Percentiles rank a stretch among this genome's conserved stretches.
These are phyloP conservation scores for Colletotrichum tropicale DNA, from an alignment of 2,329 filamentous ascomycete genomes.

Conservation along the genomic window DNA sequence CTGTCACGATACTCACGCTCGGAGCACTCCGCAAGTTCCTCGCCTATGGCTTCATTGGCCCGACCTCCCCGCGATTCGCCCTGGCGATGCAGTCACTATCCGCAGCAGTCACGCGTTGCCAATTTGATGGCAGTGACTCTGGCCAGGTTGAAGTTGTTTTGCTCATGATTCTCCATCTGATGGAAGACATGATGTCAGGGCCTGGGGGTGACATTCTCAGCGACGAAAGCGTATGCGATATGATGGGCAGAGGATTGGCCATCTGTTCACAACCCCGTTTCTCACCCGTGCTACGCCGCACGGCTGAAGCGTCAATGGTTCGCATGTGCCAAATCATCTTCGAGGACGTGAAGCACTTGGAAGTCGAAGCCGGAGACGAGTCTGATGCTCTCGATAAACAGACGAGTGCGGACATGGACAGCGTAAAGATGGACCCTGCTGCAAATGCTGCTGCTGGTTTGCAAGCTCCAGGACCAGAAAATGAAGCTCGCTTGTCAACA, in stretches of 20 bases:
- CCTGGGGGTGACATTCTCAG: conserved; percentile 92
- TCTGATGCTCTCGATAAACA: conserved; percentile 68
- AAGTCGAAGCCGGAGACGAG: conserved; percentile 74
- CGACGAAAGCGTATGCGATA: conserved; percentile 97
- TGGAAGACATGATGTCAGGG: conserved; percentile 98
- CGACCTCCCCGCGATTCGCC: conserved; percentile 83
- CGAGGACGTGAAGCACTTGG: conserved; percentile 85
- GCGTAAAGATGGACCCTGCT: conserved; percentile 75
- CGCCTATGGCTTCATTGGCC: conserved; percentile 88
- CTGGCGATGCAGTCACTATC: conserved; percentile 94
- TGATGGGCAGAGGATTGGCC: conserved; percentile 97
- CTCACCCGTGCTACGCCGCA: conserved; percentile 87
- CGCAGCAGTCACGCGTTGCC: conserved; percentile 94
- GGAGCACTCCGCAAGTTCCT: conserved; percentile 96
- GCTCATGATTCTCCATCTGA: conserved; percentile 90
- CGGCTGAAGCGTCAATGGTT: conserved; percentile 96
- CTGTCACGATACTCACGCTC: conserved; percentile 93
- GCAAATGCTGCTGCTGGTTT: background rate
- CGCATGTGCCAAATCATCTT: conserved; percentile 99
- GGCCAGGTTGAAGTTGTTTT: conserved; percentile 95
- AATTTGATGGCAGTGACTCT: conserved; percentile 95
- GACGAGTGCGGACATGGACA: conserved; percentile 72
- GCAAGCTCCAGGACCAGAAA: background rate
- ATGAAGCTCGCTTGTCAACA: conserved; percentile 1
- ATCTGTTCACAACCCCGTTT: conserved; percentile 96